These are phyloP conservation scores for Trichoderma koningii DNA, from an alignment of 2,329 filamentous ascomycete species.

Conservation along the genomic window DNA sequence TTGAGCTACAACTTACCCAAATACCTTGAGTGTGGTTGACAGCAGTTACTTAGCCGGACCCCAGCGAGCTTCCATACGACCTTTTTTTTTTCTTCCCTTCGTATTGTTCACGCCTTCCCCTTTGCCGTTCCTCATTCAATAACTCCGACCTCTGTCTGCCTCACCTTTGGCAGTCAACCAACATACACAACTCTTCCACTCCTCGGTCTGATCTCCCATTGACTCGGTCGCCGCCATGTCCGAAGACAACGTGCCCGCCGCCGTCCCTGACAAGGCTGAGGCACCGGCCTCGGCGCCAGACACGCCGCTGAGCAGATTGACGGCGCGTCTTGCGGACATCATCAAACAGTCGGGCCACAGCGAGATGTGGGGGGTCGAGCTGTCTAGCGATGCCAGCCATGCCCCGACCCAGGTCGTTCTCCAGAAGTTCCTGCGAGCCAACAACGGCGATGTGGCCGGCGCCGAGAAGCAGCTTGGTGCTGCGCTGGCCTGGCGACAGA, in stretches of 20 bases:
- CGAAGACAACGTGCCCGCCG: constrained; percentile 34
- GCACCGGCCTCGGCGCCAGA: constrained; percentile 28
- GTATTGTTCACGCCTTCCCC: neutral
- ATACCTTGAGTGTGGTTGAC: neutral
- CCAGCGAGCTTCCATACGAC: neutral
- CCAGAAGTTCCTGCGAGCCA: constrained; percentile 92
- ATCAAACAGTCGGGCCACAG: constrained; percentile 59
- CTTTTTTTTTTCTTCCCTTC: neutral
- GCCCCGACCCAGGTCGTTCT: constrained; percentile 81
- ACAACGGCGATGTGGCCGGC: constrained; percentile 71
- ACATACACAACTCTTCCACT: too few species aligned
- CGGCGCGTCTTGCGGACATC: constrained; percentile 59
- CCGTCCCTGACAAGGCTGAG: constrained; percentile 28
- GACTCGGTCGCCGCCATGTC: constrained; percentile 34
- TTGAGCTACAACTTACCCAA: neutral
- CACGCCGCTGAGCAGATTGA: constrained; percentile 56
- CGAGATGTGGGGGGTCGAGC: constrained; percentile 85
- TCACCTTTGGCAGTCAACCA: neutral
- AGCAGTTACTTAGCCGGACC: neutral
- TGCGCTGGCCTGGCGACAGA: constrained; percentile 81
- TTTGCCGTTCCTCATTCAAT: neutral
- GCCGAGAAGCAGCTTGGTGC: constrained; percentile 77
- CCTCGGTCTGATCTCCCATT: neutral
- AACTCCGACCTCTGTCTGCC: neutral
- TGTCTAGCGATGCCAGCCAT: constrained; percentile 55